Base-by-base conservation (phyloP, 345 rosid species). In the Citrus unshiu region DNA sequence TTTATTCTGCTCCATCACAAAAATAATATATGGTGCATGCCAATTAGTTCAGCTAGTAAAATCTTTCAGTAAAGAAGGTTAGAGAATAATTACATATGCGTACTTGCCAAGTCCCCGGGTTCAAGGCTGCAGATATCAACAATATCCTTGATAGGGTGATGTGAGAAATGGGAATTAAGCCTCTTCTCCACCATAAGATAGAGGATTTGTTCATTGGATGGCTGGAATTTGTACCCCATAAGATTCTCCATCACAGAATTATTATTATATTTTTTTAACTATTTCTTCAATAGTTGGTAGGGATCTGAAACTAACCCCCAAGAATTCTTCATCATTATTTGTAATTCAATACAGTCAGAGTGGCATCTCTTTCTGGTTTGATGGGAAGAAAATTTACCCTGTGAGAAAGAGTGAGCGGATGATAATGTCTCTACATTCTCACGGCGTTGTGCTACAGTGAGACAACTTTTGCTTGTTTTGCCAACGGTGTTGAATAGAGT, bases 181-280 rank as follows among this genome's bases (percentile, higher is more conserved):
- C 77, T 72, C 77, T 83, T 85, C 21, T 1, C 0, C 39, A 0
- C 4, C 30, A 72, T 70, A 69, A 29, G 54, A 71, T 7, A 0
- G 76, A 85, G 49, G 46, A 85, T 49, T 73, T 83, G 81, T 62
- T 78, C 62, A 24, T 64, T 76, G 9, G 65, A 72, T 39, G 82
- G 88, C 39, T 63, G 72, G 81, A 83, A 85, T 61, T 80, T 77
- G 79, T 2, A 64, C 13, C 80, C 84, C 14, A 74, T 70, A 9
- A 74, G 34, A 25, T 16, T 24, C 16, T 0, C 37, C 68, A 27
- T 73, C 39, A 16, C 37, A 27, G 24, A 51, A 2, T 43, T 12
- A 10, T 9, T 43, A 32, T 32, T 32, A 32, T 32, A 32, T 43
- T 71, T 18, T 9, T 8, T 8, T 40, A 21, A 43, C 16, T 12